Evolutionary conservation across 345 rosid species (phyloP).

Genomic region (Reutealis trisperma): DNA sequence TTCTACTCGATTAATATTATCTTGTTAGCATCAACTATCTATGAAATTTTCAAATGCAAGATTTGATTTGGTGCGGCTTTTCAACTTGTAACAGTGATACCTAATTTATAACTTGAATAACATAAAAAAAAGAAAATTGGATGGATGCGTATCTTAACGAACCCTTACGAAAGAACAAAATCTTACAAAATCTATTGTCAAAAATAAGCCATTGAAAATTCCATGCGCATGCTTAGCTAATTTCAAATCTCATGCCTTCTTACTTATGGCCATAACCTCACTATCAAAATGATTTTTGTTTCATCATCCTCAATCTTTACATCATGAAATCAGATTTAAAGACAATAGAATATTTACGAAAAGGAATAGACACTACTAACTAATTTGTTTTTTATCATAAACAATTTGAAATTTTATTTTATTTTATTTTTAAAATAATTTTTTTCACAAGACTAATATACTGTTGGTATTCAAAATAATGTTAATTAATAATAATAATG

Average conservation of each 20-base stretch:
- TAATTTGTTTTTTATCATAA: no score
- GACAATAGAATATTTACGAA: not conserved
- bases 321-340: constrained; percentile 7
- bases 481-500: no score
- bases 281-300: constrained; percentile 1
- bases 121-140: not conserved
- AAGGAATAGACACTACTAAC: no score
- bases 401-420: no score
- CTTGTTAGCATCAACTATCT: not conserved
- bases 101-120: constrained; percentile 10
- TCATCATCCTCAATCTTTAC: constrained; percentile 18
- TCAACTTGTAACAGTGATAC: constrained; percentile 2
- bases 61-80: constrained; percentile 15
- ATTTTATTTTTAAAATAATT: no score
- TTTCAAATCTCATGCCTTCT: not conserved
- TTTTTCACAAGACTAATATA: no score
- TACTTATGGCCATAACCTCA: not conserved
- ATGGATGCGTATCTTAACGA: constrained; percentile 19
- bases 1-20: not conserved
- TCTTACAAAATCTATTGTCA: constrained; percentile 17
- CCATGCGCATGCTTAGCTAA: not conserved
- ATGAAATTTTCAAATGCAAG: not conserved
- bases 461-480: no score
- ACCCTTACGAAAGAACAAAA: constrained; percentile 1
- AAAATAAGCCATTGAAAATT: constrained; percentile 9